Base-by-base conservation (phyloP, 352 stramenopile genomes). In the Phytophthora constricta region DNA sequence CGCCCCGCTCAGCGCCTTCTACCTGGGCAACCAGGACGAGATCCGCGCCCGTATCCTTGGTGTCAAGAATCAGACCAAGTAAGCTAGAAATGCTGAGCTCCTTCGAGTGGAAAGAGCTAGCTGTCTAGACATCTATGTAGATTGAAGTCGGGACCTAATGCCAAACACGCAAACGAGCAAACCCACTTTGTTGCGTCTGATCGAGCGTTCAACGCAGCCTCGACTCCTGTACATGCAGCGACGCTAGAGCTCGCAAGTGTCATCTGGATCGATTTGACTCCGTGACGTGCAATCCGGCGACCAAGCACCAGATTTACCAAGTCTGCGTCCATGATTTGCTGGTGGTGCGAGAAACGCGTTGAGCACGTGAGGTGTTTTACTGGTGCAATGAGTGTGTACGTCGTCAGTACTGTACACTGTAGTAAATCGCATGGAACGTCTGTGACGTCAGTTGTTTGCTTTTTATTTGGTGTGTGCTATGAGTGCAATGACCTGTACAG, bases 61-160 rank as follows among this genome's bases (percentile, higher is more conserved):
- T 41, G 96, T 99, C 60, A 98, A 98, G 90, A 98, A 98, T 80
- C 96, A 99, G 84, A 98, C 96, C 72, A 98, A 98, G 80, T 98
- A 96, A 68, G 58, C 11, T 19, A 23, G 2, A 20, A 37, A 39
- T 5, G 37, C 16, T 31, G 7, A 7, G 28, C 37, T 55, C 43
- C 9, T 58, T 58, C 47, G 23, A 34, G 58, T 58, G 25, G 31
- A 22, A 33, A 50, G 20, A 13, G 16, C 39, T 14, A 48, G 10
- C 42, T 26, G 25, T 19, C 45, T 17, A 33, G 31, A 37, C 31
- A 10, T 19, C 22, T n/a, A n/a, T 19, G 22, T 34, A 13, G 45
- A 28, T 34, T 51, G 45, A 33, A 34, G 25, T 55, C 53, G 61
- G 56, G 17, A 14, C 19, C 26, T 39, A 65, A 34, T 13, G 26